A percentile compares a stretch with the other conserved stretches of the same genome.
Evolutionary conservation across 1,284 basidiomycete species (phyloP).

Genomic region (Naganishia sp.): DNA sequence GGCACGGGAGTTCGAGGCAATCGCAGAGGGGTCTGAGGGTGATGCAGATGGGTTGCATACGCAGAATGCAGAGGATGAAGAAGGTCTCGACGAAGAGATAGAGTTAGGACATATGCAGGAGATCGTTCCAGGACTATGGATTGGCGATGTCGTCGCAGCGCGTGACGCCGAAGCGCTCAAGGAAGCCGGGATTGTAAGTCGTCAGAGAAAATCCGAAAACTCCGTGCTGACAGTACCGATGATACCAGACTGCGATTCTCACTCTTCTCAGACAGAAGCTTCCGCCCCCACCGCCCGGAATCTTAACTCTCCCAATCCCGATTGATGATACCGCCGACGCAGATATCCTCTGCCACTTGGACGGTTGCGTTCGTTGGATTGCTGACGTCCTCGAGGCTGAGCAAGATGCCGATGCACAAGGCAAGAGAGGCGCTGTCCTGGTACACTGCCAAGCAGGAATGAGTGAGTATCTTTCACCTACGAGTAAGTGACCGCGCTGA

Average conservation of each 20-base stretch:
- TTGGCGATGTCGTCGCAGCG: slow-evolving; percentile 52
- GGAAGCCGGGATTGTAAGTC: slow-evolving; percentile 48
- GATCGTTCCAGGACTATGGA: slow-evolving; percentile 51
- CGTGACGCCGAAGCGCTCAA: slow-evolving; percentile 47
- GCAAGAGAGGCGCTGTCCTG: slow-evolving; percentile 67
- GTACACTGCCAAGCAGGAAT: slow-evolving; percentile 85
- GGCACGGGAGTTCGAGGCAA: slow-evolving; percentile 1
- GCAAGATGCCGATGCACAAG: not conserved
- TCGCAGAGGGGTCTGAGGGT: not conserved
- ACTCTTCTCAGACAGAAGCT: slow-evolving; percentile 48
- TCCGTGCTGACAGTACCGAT: not conserved
- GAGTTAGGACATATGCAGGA: slow-evolving; percentile 47
- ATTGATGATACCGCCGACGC: slow-evolving; percentile 53
- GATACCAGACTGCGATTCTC: slow-evolving; percentile 46
- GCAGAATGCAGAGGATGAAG: slow-evolving; percentile 11
- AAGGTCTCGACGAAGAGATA: slow-evolving; percentile 33
- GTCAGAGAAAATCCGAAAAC: not conserved
- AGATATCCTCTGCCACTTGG: slow-evolving; percentile 73
- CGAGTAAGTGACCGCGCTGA: not conserved
- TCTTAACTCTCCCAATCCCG: slow-evolving; percentile 46
- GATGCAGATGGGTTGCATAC: not conserved
- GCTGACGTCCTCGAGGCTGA: slow-evolving; percentile 62
- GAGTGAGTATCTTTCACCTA: slow-evolving; percentile 60
- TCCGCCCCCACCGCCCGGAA: slow-evolving; percentile 38
- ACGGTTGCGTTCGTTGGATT: slow-evolving; percentile 76